Conservation (phyloP, 345 rosid genomes). For the Draba incana region DNA sequence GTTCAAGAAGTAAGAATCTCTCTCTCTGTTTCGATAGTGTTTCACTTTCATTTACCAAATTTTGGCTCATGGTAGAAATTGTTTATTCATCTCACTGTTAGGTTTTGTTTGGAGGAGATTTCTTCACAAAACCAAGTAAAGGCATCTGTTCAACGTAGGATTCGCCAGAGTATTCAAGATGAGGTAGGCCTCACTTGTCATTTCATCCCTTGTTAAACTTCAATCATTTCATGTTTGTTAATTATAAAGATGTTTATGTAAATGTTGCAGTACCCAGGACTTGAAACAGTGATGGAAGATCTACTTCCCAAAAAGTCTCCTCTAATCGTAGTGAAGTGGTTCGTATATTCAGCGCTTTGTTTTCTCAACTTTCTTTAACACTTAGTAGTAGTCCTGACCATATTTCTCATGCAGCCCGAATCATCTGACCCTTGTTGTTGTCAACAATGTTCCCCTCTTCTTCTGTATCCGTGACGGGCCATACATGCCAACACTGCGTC, state of each 20-base stretch:
- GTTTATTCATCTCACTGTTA: constrained; percentile 32
- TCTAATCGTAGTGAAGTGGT: constrained; percentile 90
- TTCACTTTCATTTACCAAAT: not conserved
- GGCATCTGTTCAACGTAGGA: constrained; percentile 95
- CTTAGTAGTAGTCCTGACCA: not conserved
- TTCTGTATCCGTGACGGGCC: constrained; percentile 97
- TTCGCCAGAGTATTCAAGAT: constrained; percentile 94
- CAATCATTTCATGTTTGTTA: constrained; percentile 13
- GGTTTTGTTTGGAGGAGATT: constrained; percentile 90
- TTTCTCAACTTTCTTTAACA: not conserved
- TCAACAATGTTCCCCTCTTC: constrained; percentile 90
- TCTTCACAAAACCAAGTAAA: constrained; percentile 98
- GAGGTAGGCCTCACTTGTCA: constrained; percentile 54
- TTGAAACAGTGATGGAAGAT: constrained; percentile 92
- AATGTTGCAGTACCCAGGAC: constrained; percentile 82
- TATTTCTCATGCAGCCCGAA: constrained; percentile 70
- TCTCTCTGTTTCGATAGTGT: constrained; percentile 5
- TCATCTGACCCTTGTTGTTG: constrained; percentile 89
- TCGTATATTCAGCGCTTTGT: constrained; percentile 33
- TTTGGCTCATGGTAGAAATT: not conserved
- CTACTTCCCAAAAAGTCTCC: constrained; percentile 95
- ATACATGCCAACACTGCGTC: constrained; percentile 96
- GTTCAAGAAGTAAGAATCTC: constrained; percentile 42
- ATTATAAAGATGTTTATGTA: constrained; percentile 11
- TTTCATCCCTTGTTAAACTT: constrained; percentile 15